A percentile compares a stretch with the other conserved stretches of the same genome.
These are phyloP conservation scores for Beta vulgaris DNA, from an alignment of 148 eudicot genomes.

Conservation along the genomic window DNA sequence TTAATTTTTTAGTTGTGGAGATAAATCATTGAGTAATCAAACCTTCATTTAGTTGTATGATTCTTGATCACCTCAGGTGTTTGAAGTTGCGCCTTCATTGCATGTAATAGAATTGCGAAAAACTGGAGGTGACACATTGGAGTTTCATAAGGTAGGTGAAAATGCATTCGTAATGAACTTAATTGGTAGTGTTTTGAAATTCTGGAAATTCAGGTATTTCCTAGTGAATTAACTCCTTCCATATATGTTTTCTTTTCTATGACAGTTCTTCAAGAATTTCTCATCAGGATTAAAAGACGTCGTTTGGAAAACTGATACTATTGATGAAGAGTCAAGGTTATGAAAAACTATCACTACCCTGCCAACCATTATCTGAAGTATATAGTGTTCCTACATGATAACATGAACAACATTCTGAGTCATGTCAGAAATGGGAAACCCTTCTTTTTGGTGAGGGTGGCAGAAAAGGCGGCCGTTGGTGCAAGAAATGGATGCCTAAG, in stretches of 20 bases:
- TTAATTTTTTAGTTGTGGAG: background rate
- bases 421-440: no score
- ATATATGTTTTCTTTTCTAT: background rate
- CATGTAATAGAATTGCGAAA: constrained; percentile 90
- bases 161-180: background rate
- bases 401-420: no score
- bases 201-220: background rate
- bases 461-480: background rate
- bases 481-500: constrained; percentile 7
- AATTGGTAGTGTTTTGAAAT: background rate
- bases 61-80: constrained; percentile 52
- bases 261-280: constrained; percentile 82
- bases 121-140: constrained; percentile 86
- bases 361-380: no score
- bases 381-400: no score
- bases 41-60: background rate
- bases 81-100: constrained; percentile 86
- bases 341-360: no score
- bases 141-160: constrained; percentile 62
- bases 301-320: constrained; percentile 48
- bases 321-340: constrained; percentile 26
- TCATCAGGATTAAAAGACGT: constrained; percentile 72
- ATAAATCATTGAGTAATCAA: background rate
- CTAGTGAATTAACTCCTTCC: background rate
- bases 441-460: background rate